phyloP scores from a whole-genome alignment of 2,329 filamentous ascomycete species.

The Didymella pomorum region DNA sequence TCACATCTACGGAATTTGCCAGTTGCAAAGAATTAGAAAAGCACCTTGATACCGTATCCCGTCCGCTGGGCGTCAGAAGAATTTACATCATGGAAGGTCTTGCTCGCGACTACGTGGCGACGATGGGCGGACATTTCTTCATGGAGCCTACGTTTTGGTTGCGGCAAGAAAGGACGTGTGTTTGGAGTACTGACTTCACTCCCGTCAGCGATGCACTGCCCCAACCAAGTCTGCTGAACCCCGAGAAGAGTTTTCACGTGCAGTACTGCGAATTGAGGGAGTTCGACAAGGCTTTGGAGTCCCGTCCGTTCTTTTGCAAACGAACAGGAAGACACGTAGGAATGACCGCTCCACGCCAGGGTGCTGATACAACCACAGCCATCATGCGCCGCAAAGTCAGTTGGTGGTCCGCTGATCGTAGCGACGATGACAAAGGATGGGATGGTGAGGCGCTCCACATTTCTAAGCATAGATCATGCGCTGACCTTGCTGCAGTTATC shows the following conservation, averaged over 20 bases:
- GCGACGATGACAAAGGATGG: conserved; percentile 33
- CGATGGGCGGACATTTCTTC: conserved; percentile 43
- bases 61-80: too few species aligned
- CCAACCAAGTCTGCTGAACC: conserved; percentile 40
- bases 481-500: conserved; percentile 29
- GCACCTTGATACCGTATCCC: too few species aligned
- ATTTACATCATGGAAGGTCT: conserved; percentile 48
- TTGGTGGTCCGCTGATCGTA: conserved; percentile 37
- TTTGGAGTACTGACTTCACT: conserved; percentile 48
- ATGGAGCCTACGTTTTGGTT: conserved; percentile 47
- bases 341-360: conserved; percentile 38
- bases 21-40: conserved; percentile 17
- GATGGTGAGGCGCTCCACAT: too few species aligned
- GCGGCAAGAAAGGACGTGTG: conserved; percentile 46
- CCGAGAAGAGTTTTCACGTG: conserved; percentile 39
- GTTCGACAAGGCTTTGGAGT: conserved; percentile 39
- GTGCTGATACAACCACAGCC: conserved; percentile 34
- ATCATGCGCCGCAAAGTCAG: conserved; percentile 43
- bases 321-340: conserved; percentile 44
- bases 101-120: conserved; percentile 39
- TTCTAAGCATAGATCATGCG: too few species aligned
- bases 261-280: conserved; percentile 47
- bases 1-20: not conserved
- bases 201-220: conserved; percentile 46
- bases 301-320: conserved; percentile 38